Evolutionary conservation across 305 asterid genomes (phyloP).

Genomic region (Fraxinus sp.): DNA sequence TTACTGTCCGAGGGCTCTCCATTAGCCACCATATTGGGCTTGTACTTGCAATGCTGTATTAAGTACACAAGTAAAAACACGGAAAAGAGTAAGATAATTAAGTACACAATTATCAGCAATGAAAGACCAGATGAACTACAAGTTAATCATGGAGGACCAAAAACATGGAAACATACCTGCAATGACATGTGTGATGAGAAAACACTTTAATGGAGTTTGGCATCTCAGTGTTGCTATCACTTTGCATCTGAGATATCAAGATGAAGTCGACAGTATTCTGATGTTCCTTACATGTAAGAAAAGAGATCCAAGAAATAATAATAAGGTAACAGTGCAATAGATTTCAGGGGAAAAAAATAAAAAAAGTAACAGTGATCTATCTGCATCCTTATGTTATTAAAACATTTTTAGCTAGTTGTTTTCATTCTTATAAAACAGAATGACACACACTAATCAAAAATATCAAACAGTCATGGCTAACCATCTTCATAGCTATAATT

Average conservation of each 20-base stretch:
- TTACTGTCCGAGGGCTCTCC: conserved; percentile 63
- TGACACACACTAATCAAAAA: neutral
- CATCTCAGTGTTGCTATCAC: conserved; percentile 40
- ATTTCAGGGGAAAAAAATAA: no score
- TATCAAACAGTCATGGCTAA: neutral
- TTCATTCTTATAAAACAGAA: neutral
- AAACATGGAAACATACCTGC: conserved; percentile 51
- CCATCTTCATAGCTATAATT: neutral
- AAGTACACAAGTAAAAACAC: conserved; percentile 17
- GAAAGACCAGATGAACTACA: neutral
- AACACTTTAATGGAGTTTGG: conserved; percentile 41
- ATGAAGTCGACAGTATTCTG: conserved; percentile 72
- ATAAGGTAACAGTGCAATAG: conserved; percentile 6
- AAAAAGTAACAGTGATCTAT: no score
- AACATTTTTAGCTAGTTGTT: neutral
- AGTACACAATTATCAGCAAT: neutral
- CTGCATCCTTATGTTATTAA: neutral
- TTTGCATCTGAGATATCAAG: conserved; percentile 57
- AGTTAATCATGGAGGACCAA: neutral
- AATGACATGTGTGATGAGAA: conserved; percentile 73
- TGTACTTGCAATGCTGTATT: conserved; percentile 49
- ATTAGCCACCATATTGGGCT: conserved; percentile 87
- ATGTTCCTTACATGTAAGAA: conserved; percentile 45
- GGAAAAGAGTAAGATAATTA: neutral
- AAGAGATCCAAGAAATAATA: conserved; percentile 19